These are phyloP conservation scores for Pachyrhizus erosus DNA, from an alignment of 306 rosid genomes.

Conservation along the genomic window DNA sequence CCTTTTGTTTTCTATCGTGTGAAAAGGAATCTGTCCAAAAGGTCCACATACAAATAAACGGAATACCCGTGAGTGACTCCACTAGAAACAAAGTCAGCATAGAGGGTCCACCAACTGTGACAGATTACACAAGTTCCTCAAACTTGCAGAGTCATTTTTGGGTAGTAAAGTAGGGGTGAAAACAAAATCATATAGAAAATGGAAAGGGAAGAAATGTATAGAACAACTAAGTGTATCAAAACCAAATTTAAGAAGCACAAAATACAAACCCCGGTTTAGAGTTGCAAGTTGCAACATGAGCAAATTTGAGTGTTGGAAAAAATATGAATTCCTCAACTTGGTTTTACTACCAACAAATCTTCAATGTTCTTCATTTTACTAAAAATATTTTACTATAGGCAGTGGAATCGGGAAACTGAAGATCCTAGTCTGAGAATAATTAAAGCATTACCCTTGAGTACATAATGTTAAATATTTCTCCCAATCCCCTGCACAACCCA, in stretches of 20 bases:
- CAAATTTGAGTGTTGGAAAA: not conserved
- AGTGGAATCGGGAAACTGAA: not conserved
- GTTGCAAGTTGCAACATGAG: not conserved
- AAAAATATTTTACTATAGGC: not conserved
- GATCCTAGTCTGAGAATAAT: not conserved
- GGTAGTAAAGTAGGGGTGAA: not conserved
- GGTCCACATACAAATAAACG: not conserved
- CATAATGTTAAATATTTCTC: not conserved
- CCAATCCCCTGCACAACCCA: not conserved
- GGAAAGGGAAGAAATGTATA: not conserved
- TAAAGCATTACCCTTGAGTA: not conserved
- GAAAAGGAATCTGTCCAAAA: constrained; percentile 18
- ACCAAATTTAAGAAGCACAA: not conserved
- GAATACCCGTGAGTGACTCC: constrained; percentile 30
- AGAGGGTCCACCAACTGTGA: constrained; percentile 20
- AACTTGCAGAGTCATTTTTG: not conserved
- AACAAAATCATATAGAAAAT: not conserved
- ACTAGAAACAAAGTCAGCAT: not conserved
- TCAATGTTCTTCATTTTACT: not conserved
- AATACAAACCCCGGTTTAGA: not conserved
- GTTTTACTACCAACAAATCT: not conserved
- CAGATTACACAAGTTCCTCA: not conserved
- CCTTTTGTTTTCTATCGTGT: not conserved
- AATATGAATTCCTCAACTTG: not conserved
- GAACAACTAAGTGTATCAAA: not conserved